phyloP scores from a whole-genome alignment of 2,329 filamentous ascomycete species.

The Aplosporella prunicola region DNA sequence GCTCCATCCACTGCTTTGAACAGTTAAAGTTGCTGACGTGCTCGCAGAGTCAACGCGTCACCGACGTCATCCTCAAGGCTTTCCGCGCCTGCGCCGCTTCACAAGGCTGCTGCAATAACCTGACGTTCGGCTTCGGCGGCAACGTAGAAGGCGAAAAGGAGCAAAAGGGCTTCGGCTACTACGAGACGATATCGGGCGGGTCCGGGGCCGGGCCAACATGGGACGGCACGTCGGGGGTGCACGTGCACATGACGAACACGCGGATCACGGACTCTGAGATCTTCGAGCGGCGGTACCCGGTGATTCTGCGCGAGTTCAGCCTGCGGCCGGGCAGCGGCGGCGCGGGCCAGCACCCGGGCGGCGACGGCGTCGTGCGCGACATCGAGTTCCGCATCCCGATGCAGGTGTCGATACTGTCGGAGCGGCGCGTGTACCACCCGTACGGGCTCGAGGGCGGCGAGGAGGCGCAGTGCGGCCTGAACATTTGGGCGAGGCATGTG shows the following conservation, averaged over 20 bases:
- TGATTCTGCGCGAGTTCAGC: conserved; percentile 61
- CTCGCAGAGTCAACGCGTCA: conserved; percentile 57
- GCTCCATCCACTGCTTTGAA: background rate
- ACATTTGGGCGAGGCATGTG: conserved; percentile 57
- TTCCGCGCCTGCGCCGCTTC: conserved; percentile 70
- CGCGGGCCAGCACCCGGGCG: conserved; percentile 56
- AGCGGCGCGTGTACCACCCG: conserved; percentile 65
- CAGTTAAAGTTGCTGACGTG: background rate
- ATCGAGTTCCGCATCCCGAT: conserved; percentile 74
- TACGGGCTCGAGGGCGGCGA: conserved; percentile 79
- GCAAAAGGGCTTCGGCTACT: conserved; percentile 77
- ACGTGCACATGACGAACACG: conserved; percentile 81
- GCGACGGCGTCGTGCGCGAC: conserved; percentile 66
- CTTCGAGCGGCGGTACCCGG: conserved; percentile 68
- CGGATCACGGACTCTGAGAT: conserved; percentile 73
- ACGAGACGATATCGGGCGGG: conserved; percentile 75
- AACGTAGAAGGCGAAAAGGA: conserved; percentile 48
- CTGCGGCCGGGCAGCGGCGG: conserved; percentile 56
- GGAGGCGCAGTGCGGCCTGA: conserved; percentile 68
- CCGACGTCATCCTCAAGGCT: conserved; percentile 72
- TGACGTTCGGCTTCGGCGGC: conserved; percentile 75
- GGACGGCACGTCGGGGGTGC: conserved; percentile 67
- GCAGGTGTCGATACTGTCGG: conserved; percentile 69
- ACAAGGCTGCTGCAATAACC: conserved; percentile 76
- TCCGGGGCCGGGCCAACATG: conserved; percentile 63